Evolutionary conservation across 257 asterid species (phyloP).

Genomic region (Gynochthodes officinalis): DNA sequence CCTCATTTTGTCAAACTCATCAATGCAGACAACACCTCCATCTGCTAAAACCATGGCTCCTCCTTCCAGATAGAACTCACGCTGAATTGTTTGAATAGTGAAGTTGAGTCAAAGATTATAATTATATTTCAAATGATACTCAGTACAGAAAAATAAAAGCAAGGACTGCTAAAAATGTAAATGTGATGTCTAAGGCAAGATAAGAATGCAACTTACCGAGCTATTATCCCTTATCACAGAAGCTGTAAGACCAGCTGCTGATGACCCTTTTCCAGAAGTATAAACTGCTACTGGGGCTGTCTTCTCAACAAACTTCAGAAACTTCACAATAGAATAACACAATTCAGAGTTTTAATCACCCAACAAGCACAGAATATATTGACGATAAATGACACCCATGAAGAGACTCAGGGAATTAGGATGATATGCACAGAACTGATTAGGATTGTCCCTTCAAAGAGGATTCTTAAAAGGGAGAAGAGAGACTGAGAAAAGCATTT

Average conservation of each 20-base stretch:
- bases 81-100: conserved; percentile 40
- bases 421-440: neutral
- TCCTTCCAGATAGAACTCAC: conserved; percentile 98
- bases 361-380: neutral
- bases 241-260: conserved; percentile 99
- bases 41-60: conserved; percentile 99
- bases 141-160: conserved; percentile 9
- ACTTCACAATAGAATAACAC: conserved; percentile 41
- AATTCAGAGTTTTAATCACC: conserved; percentile 1
- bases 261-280: conserved; percentile 98
- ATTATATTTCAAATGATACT: neutral
- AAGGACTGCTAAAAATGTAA: neutral
- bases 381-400: neutral
- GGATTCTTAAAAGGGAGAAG: neutral
- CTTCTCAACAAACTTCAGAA: conserved; percentile 98
- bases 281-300: conserved; percentile 96
- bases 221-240: conserved; percentile 96
- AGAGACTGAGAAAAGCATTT: neutral
- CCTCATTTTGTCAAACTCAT: conserved; percentile 99
- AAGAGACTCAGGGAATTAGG: neutral
- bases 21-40: conserved; percentile 99
- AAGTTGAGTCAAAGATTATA: neutral
- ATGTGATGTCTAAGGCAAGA: neutral
- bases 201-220: conserved; percentile 52
- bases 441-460: too few relatives aligned